These are phyloP conservation scores for Tricholoma furcatifolium DNA, from an alignment of 768 basidiomycete genomes.

Conservation along the genomic window DNA sequence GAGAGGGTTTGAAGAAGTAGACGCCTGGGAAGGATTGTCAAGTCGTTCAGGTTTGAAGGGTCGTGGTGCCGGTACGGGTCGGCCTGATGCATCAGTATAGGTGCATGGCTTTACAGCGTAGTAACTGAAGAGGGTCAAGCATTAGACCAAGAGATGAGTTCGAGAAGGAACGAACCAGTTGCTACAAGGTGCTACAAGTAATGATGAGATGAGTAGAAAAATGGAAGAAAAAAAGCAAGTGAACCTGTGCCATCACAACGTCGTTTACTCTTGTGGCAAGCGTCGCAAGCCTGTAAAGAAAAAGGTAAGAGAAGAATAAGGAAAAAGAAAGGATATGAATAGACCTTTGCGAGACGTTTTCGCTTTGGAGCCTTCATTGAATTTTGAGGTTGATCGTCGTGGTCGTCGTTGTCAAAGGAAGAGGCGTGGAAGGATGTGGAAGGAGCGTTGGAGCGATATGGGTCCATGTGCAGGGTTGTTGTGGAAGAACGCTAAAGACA, in stretches of 20 bases:
- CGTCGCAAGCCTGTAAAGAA: conserved; percentile 60
- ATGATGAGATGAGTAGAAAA: conserved; percentile 13
- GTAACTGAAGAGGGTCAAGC: conserved; percentile 47
- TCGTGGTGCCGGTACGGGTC: conserved; percentile 73
- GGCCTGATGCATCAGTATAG: conserved; percentile 78
- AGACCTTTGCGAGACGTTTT: conserved; percentile 54
- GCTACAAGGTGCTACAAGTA: conserved; percentile 65
- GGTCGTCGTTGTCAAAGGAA: conserved; percentile 27
- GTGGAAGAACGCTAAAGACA: conserved; percentile 18
- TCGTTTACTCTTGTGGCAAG: conserved; percentile 83
- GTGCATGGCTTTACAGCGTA: conserved; percentile 81
- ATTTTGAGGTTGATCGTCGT: conserved; percentile 26
- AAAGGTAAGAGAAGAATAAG: conserved; percentile 13
- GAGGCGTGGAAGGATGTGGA: conserved; percentile 23
- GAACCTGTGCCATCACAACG: conserved; percentile 79
- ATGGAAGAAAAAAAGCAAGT: conserved; percentile 23
- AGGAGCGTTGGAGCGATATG: conserved; percentile 24
- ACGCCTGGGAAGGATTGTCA: conserved; percentile 21
- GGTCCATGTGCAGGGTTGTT: conserved; percentile 34
- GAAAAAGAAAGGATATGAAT: not conserved
- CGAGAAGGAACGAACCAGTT: conserved; percentile 58
- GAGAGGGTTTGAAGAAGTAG: conserved; percentile 23
- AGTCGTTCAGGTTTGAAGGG: conserved; percentile 44
- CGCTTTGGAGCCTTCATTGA: conserved; percentile 51
- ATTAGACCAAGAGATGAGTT: conserved; percentile 5